phyloP scores from a whole-genome alignment of 2,329 filamentous ascomycete species.

The Tricladium varicosporioides region DNA sequence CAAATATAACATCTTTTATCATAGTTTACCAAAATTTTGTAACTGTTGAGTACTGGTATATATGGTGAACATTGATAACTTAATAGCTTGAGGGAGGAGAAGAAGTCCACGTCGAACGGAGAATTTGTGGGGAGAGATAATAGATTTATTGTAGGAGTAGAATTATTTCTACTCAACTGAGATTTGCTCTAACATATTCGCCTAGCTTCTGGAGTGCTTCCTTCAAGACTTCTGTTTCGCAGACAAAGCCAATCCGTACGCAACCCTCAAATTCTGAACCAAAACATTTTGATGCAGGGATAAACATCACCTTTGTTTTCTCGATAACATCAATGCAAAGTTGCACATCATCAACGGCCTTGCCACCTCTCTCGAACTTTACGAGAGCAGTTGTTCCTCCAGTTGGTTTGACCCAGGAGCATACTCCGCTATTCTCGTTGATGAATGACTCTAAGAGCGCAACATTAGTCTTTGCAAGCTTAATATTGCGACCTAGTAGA shows the following conservation, averaged over 20 bases:
- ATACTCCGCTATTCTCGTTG: slow-evolving; percentile 59
- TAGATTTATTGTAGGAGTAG: too few relatives aligned
- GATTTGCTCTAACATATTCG: slow-evolving; percentile 25
- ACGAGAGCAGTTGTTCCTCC: slow-evolving; percentile 81
- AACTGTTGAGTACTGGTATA: too few relatives aligned
- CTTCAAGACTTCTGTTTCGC: slow-evolving; percentile 65
- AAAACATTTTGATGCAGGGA: slow-evolving; percentile 74
- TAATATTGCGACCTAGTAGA: slow-evolving; percentile 61
- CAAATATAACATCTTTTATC: too few relatives aligned
- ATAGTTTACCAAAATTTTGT: too few relatives aligned
- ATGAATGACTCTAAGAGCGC: slow-evolving; percentile 66
- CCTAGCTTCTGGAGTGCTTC: slow-evolving; percentile 54
- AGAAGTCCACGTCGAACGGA: too few relatives aligned
- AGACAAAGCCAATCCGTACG: slow-evolving; percentile 75
- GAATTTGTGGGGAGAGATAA: too few relatives aligned
- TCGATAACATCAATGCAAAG: slow-evolving; percentile 69
- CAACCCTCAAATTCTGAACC: slow-evolving; percentile 72
- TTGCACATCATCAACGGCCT: slow-evolving; percentile 65
- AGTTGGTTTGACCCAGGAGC: slow-evolving; percentile 70
- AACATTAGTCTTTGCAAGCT: slow-evolving; percentile 66
- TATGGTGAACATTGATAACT: too few relatives aligned
- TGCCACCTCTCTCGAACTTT: slow-evolving; percentile 59
- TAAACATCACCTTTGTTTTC: slow-evolving; percentile 69
- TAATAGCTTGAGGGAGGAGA: too few relatives aligned
- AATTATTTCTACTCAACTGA: slow-evolving; percentile 11